These are phyloP conservation scores for Paraphaeosphaeria sporulosa DNA, from an alignment of 2,329 filamentous ascomycete species.

Conservation along the genomic window DNA sequence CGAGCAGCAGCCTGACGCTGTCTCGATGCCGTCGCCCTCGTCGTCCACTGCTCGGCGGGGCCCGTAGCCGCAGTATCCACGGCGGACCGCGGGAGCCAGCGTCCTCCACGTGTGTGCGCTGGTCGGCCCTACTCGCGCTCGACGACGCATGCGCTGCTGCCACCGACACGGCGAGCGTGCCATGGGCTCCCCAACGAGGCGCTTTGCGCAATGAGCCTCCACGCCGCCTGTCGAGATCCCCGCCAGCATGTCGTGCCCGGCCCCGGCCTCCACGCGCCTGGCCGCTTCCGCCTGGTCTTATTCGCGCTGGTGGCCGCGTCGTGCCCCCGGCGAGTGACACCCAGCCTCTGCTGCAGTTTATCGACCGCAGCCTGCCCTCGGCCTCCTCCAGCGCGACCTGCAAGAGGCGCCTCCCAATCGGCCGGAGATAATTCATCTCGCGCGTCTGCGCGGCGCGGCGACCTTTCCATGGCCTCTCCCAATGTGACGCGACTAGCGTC, in stretches of 20 bases:
- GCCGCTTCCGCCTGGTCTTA: slow-evolving; percentile 5
- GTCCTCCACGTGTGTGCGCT: slow-evolving; percentile 10
- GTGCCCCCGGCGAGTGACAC: neutral
- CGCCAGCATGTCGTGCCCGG: slow-evolving; percentile 17
- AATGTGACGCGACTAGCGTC: slow-evolving; percentile 38
- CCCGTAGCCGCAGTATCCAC: neutral
- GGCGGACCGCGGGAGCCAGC: neutral
- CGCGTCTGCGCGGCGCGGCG: slow-evolving; percentile 13
- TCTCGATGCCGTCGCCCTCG: neutral
- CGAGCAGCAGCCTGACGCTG: slow-evolving; percentile 6
- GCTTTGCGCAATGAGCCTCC: slow-evolving; percentile 6
- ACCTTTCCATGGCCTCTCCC: slow-evolving; percentile 21
- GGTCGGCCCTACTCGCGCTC: neutral
- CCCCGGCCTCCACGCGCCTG: slow-evolving; percentile 20
- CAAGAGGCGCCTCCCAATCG: neutral
- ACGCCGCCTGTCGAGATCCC: slow-evolving; percentile 15
- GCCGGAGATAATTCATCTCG: slow-evolving; percentile 20
- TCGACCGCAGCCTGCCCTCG: neutral
- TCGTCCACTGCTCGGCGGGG: neutral
- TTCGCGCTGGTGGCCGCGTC: neutral
- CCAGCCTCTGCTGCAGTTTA: too few species aligned
- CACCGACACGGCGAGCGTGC: neutral
- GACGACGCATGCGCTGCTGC: neutral
- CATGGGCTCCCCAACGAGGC: neutral
- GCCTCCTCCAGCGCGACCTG: neutral